phyloP scores from a whole-genome alignment of 257 asterid genomes.

The Thymus mandschuricus region DNA sequence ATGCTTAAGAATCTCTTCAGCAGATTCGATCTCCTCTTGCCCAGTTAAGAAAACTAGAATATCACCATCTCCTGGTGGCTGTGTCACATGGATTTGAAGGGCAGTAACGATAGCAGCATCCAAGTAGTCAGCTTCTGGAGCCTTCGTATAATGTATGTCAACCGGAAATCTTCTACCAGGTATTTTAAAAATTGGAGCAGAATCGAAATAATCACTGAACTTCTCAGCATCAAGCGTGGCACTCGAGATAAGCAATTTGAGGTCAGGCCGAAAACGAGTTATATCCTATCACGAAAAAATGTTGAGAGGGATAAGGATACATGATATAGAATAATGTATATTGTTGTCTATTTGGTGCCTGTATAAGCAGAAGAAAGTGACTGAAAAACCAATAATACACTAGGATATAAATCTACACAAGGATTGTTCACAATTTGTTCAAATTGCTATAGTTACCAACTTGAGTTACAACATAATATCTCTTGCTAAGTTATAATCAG shows the following conservation, averaged over 20 bases:
- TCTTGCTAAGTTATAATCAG: background rate
- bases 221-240: constrained; percentile 95
- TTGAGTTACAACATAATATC: background rate
- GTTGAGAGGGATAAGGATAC: constrained; percentile 14
- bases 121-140: constrained; percentile 98
- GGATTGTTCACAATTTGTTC: background rate
- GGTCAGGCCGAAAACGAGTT: constrained; percentile 82
- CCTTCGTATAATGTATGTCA: constrained; percentile 86
- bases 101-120: constrained; percentile 92
- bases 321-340: constrained; percentile 2
- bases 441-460: background rate
- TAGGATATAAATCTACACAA: background rate
- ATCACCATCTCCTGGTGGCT: constrained; percentile 92
- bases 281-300: constrained; percentile 57
- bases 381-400: background rate
- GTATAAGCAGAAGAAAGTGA: constrained; percentile 2
- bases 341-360: background rate
- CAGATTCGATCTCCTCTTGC: constrained; percentile 73
- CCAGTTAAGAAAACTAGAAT: constrained; percentile 82
- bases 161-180: constrained; percentile 97
- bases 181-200: constrained; percentile 76
- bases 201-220: constrained; percentile 68
- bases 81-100: constrained; percentile 86
- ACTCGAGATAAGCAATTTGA: constrained; percentile 88
- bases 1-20: constrained; percentile 65